Base-by-base conservation (phyloP, 1,284 basidiomycete genomes). In the Boletus semigastroideus region DNA sequence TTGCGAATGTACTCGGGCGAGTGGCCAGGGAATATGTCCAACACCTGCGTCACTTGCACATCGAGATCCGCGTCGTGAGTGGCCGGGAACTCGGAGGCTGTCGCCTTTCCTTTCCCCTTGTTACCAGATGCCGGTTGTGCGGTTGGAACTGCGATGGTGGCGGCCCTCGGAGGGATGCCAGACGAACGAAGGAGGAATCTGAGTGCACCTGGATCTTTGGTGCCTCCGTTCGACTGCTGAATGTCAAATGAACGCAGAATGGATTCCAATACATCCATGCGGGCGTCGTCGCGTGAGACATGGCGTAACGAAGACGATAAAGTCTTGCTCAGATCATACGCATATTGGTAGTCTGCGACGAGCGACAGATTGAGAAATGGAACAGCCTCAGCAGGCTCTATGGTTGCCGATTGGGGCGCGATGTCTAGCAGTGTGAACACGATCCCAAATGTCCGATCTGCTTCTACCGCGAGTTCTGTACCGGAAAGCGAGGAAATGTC, bases 11-110 rank as follows among this genome's bases (percentile, higher is more conserved):
- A 86, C 2, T 64, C 62, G 0, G 77, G 71, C 0, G 77, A 65
- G 17, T 79, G 71, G 43, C 87, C 78, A 0, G 88, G 86, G 20
- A 92, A 72, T 56, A 91, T 79, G 58, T 89, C 87, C 14, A 88
- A 74, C 7, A 91, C 81, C 59, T 88, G 84, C 0, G 77, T 72
- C 20, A 87, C 72, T 48, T 84, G 78, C 22, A 78, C 50, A 42
- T 87, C 82, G 7, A 86, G 64, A 53, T 78, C 73, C 17, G 71
- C 64, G 49, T 77, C 73, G 9, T 62, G 56, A 2, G 55, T 42
- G 19, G 2, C 28, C 38, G n/a, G 57, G 36, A 22, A 22, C 14
- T 52, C 46, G 4, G 60, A 40, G 7, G 49, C 55, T 5, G 55
- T 55, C 8, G 58, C 56, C 44, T 65, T 69, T 12, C 58, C 63